phyloP scores from a whole-genome alignment of 225 moss, liverwort and hornwort species.

The Climacium dendroides region DNA sequence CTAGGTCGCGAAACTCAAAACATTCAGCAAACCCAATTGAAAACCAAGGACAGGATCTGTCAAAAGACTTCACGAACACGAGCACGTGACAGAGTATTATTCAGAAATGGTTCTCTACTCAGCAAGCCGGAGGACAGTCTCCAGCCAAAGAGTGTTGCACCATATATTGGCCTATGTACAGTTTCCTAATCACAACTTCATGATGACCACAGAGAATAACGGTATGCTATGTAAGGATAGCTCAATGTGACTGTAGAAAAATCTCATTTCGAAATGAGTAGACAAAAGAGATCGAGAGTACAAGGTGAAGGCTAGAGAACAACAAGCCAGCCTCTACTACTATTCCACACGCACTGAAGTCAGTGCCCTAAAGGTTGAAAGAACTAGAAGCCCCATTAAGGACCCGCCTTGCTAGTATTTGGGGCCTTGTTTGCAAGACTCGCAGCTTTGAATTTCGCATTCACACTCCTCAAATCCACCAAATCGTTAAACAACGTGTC shows the following conservation, averaged over 20 bases:
- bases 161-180: conserved; percentile 22
- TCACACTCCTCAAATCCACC: conserved; percentile 81
- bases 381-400: not conserved
- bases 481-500: conserved; percentile 86
- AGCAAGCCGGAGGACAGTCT: not conserved
- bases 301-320: not conserved
- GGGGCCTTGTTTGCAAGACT: conserved; percentile 41
- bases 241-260: not conserved
- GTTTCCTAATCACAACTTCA: conserved; percentile 5
- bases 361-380: not conserved
- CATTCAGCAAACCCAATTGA: not conserved
- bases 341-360: not conserved
- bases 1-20: not conserved
- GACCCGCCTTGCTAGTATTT: conserved; percentile 39
- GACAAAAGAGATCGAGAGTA: conserved; percentile 3
- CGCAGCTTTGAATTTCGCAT: conserved; percentile 59
- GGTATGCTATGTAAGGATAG: not conserved
- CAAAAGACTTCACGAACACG: not conserved
- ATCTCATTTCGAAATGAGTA: not conserved
- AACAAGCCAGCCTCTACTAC: not conserved
- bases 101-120: conserved; percentile 12
- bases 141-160: conserved; percentile 15
- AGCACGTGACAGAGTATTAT: conserved; percentile 7
- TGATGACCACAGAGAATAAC: not conserved
- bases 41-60: not conserved